Base-by-base conservation (phyloP, 148 eudicot genomes). In the Polygonum aviculare region DNA sequence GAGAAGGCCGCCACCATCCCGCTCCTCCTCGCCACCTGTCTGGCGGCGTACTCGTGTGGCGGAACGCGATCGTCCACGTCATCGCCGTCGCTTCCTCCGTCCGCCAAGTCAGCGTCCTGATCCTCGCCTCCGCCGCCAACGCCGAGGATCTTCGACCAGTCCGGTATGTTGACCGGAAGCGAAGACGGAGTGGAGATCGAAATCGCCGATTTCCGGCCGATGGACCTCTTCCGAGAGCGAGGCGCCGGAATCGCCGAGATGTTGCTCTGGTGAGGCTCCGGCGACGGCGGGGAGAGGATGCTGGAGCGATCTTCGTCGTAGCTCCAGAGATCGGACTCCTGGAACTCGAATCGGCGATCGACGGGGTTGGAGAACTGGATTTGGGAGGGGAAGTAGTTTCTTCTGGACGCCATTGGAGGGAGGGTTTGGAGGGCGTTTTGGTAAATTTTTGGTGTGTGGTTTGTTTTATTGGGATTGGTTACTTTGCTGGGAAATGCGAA, bases 251-350 rank as follows among this genome's bases (percentile, higher is more conserved):
- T 55, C 26, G 62, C 11, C 18, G 69, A 39, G 69, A 2, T 12
- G 40, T 26, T 5, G 45, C 5, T 36, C 71, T 67, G 71, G 44
- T 67, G 19, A 67, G 72, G 45, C 45, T 67, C 78, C 76, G 67
- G 73, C 60, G 77, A 35, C 5, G 80, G 41, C 4, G 35, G 73
- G 14, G 44, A 26, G 18, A 39, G 8, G 8, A 54, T 41, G 73
- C 40, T 10, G 38, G 7, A 4, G 39, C 12, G 38, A 14, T 63
- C 39, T 41, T 47, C 57, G 55, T 22, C 60, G n/a, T 41, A 18
- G 67, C 48, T 76, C 89, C 89, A 88, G 41, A 86, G 12, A 0
- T 86, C 86, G 38, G 89, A 78, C 57, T 88, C 91, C 1, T 88
- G 86, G 59, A 86, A 81, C 47, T 88, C 91, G 77, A 86, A 82